Evolutionary conservation across 768 basidiomycete species (phyloP).

Genomic region (Peribolospora baueri): DNA sequence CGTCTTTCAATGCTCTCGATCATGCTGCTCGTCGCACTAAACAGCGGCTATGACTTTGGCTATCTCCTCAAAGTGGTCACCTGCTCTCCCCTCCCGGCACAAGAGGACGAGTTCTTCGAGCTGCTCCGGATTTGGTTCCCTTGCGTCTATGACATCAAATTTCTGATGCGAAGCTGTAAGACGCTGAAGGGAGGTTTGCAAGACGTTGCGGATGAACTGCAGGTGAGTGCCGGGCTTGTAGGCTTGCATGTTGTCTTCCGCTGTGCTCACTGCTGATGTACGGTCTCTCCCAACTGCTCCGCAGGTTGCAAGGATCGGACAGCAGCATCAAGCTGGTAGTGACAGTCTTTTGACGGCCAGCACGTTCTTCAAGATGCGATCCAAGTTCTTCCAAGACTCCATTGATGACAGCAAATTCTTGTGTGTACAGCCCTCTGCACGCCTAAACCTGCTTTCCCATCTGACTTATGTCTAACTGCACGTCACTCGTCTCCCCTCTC

Average conservation of each 20-base stretch:
- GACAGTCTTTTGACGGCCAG: slow-evolving; percentile 80
- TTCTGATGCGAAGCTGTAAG: slow-evolving; percentile 71
- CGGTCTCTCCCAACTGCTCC: neutral
- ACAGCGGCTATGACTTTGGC: slow-evolving; percentile 93
- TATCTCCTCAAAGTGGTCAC: slow-evolving; percentile 82
- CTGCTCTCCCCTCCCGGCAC: slow-evolving; percentile 54
- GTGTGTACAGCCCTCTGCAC: neutral
- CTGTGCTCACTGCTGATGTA: neutral
- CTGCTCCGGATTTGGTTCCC: slow-evolving; percentile 81
- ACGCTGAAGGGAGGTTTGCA: slow-evolving; percentile 66
- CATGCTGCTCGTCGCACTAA: neutral
- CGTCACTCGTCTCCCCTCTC: neutral
- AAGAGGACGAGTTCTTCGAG: slow-evolving; percentile 74
- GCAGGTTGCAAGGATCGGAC: slow-evolving; percentile 67
- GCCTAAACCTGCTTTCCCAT: neutral
- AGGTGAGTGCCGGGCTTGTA: slow-evolving; percentile 31
- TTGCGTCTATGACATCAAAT: slow-evolving; percentile 89
- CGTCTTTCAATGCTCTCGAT: neutral
- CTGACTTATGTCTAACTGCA: neutral
- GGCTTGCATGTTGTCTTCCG: neutral
- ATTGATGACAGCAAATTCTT: slow-evolving; percentile 35
- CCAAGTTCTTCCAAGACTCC: slow-evolving; percentile 70
- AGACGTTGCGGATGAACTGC: slow-evolving; percentile 85
- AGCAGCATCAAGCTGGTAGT: slow-evolving; percentile 89
- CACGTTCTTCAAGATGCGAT: slow-evolving; percentile 89